These are phyloP conservation scores for Pichia sp. DNA, from an alignment of 1,139 yeast genomes.

Conservation along the genomic window DNA sequence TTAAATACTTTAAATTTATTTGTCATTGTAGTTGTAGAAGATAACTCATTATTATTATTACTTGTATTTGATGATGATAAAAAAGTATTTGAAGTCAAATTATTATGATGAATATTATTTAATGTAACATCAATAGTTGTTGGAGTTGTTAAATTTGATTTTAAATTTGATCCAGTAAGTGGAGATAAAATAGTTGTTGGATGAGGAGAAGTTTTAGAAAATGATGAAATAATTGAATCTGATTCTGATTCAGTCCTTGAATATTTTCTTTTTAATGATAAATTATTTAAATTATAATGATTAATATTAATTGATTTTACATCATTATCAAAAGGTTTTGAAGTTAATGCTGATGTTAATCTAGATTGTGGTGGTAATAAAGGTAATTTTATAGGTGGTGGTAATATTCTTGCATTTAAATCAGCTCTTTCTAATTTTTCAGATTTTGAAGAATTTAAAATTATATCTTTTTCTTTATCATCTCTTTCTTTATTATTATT, in stretches of 20 bases:
- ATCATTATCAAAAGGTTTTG: constrained; percentile 10
- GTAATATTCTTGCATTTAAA: constrained; percentile 13
- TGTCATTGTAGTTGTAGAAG: constrained; percentile 2
- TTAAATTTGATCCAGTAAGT: neutral
- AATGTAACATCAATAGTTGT: neutral
- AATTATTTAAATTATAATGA: neutral
- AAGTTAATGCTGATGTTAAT: constrained; percentile 11
- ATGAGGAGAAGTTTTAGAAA: constrained; percentile 6
- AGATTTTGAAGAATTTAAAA: no score
- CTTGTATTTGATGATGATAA: neutral
- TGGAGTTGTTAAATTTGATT: neutral
- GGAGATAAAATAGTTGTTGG: constrained; percentile 6
- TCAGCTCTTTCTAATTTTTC: neutral
- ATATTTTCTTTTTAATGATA: constrained; percentile 9
- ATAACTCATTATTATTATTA: neutral
- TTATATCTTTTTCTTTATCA: constrained; percentile 7
- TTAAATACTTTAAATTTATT: neutral
- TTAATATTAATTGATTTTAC: constrained; percentile 3
- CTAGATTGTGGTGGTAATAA: constrained; percentile 8
- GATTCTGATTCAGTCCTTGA: constrained; percentile 11
- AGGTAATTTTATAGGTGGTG: constrained; percentile 14
- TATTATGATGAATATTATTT: neutral
- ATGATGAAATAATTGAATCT: constrained; percentile 9
- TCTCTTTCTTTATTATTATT: neutral
- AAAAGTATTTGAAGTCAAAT: neutral